Percentiles rank a stretch among this genome's conserved stretches.
phyloP scores from a whole-genome alignment of 2,329 filamentous ascomycete species.

The Periconia sp. region DNA sequence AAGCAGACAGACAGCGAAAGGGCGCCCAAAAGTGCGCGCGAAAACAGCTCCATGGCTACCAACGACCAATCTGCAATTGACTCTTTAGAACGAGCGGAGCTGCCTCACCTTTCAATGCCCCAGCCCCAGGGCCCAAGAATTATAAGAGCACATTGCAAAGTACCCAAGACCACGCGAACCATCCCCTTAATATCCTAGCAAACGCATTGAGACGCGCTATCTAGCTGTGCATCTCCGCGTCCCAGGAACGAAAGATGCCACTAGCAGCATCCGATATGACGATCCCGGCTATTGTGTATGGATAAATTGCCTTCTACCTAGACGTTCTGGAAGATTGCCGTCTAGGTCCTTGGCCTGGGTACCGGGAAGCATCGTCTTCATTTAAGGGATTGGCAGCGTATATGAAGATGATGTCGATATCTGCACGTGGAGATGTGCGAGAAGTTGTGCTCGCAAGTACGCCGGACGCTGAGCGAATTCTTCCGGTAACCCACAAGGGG shows the following conservation, averaged over 20 bases:
- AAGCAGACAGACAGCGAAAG: conserved; percentile 31
- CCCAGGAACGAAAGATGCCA: conserved; percentile 9
- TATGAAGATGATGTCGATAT: conserved; percentile 9
- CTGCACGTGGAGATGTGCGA: not conserved
- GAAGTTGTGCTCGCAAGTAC: not conserved
- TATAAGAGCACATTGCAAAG: conserved; percentile 11
- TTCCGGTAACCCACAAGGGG: conserved; percentile 21
- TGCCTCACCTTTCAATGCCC: conserved; percentile 19
- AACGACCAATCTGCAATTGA: not conserved
- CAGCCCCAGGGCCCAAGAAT: conserved; percentile 10
- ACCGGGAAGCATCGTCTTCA: not conserved
- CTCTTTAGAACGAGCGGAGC: conserved; percentile 8
- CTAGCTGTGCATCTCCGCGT: conserved; percentile 1
- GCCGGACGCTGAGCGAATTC: conserved; percentile 24
- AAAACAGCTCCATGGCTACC: conserved; percentile 37
- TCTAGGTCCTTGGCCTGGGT: conserved; percentile 16
- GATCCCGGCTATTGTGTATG: conserved; percentile 39
- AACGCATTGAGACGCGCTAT: not conserved
- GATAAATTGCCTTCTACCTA: conserved; percentile 29
- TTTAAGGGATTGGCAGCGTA: conserved; percentile 7
- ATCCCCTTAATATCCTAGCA: conserved; percentile 29
- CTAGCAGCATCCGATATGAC: conserved; percentile 26
- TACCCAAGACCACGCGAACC: conserved; percentile 10
- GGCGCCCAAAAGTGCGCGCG: conserved; percentile 29
- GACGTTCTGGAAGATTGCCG: conserved; percentile 22